Base-by-base conservation (phyloP, 257 asterid species). In the Penstemon davidsonii region DNA sequence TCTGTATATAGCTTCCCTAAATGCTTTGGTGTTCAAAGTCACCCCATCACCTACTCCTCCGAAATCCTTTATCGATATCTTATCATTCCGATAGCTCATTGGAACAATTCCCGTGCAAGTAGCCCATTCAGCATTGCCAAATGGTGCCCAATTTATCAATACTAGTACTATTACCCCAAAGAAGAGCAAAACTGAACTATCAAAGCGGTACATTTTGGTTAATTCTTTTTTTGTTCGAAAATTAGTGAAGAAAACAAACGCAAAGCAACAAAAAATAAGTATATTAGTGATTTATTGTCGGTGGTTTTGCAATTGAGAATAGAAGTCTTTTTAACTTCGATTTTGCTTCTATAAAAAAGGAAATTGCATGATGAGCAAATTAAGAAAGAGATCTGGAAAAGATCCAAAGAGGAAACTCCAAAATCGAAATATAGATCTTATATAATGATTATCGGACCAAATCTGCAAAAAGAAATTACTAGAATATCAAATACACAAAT, bases 11-110 rank as follows among this genome's bases (percentile, higher is more conserved):
- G 99, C 99, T 67, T 78, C 91, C 44, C 68, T 66, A 18, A 94
- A 94, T 38, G 99, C 99, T 78, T 83, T 88, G 3, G 99, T 91
- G 70, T 94, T 91, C 86, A 81, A 6, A 6, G 96, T 94, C 61
- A 59, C 73, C 8, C 99, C 99, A 58, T 90, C 96, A 9, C 97
- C 99, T 4, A 90, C 88, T 5, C 87, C 99, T 47, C 99, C 97
- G 25, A 77, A 94, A 64, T 90, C 97, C 51, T 81, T 67, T 38
- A 93, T 81, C 38, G 99, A 90, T 75, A 93, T 85, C 85, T 86
- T 85, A 72, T 93, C 95, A 64, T 69, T 49, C 37, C 99, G 79
- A 68, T 85, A 71, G 18, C 75, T 89, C 96, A 87, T 84, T 63
- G 96, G 96, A 8, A 93, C 99, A 10, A 88, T 87, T 1, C 91